Base-by-base conservation (phyloP, 768 basidiomycete genomes). In the Pulveroboletus sp. region DNA sequence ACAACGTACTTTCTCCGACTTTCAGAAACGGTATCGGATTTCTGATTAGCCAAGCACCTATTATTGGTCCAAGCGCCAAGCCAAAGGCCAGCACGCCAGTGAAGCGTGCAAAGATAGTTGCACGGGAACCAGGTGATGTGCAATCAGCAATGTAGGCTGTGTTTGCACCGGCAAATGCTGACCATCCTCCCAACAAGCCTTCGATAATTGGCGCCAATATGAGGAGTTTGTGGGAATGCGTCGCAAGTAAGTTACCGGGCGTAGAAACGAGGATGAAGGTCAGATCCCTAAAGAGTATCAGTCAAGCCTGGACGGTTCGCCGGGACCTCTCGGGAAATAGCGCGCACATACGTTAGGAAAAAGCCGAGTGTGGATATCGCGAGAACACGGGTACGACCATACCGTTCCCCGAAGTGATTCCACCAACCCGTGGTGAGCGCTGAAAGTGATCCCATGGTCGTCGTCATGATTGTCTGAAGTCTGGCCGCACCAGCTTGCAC, bases 381-480 rank as follows among this genome's bases (percentile, higher is more conserved):
- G 49, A 94, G 78, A 37, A 94, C 79, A 22, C 77, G 78, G 41
- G 85, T 92, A 30, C 93, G 77, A 10, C 93, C 93, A 54, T 83
- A 71, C 9, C 74, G 68, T 63, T 94, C 92, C 10, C 88, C 85
- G 35, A 83, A 79, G 42, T 82, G 78, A 44, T 89, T 89, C 93
- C 93, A 96, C 71, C 85, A 88, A 0, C 87, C 89, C 0, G 90
- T 90, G 5, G 87, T 89, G 40, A 90, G 70, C 1, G 89, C 89
- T 44, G 88, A 86, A 34, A 96, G 73, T 7, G 80, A 63, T 44
- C 89, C 91, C 82, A 88, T 86, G 9, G 77, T 77, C 11, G 87
- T 82, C 2, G 84, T 83, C 67, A 94, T 81, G 43, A 81, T 78
- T 7, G 84, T 84, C 68, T 89, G 88, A n/a, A 89, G 76, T 48